Percentiles rank a stretch among this genome's conserved stretches.
Conservation (phyloP, 768 basidiomycete genomes). For the Holtermanniella nyarrowii region DNA sequence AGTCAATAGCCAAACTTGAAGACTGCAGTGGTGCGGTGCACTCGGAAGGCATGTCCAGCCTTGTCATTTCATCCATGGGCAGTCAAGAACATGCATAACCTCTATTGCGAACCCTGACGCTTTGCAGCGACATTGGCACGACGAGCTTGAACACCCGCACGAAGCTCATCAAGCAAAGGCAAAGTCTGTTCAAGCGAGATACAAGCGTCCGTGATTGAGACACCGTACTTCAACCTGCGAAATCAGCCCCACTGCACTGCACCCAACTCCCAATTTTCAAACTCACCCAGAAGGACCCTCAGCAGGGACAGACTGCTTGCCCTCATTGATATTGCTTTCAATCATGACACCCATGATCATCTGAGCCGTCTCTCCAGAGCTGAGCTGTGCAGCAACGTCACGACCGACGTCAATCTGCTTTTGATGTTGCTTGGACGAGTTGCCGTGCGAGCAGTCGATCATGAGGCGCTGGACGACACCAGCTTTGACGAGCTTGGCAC, state of each 20-base stretch:
- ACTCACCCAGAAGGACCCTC: constrained; percentile 47
- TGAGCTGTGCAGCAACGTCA: constrained; percentile 52
- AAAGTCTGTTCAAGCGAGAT: constrained; percentile 47
- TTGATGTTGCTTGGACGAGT: constrained; percentile 87
- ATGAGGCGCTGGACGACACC: constrained; percentile 71
- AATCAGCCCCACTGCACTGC: background rate
- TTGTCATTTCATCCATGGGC: too few relatives aligned
- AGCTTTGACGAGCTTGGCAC: constrained; percentile 66
- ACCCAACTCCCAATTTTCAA: background rate
- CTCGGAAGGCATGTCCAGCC: too few relatives aligned
- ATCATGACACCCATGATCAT: constrained; percentile 93
- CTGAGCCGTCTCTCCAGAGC: constrained; percentile 45
- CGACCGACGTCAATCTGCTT: constrained; percentile 62
- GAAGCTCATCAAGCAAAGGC: constrained; percentile 66
- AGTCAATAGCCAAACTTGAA: too few relatives aligned
- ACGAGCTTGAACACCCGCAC: constrained; percentile 77
- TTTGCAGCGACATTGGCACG: constrained; percentile 34
- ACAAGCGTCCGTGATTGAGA: constrained; percentile 40
- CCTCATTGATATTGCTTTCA: constrained; percentile 85
- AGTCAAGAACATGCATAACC: too few relatives aligned
- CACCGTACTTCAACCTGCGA: constrained; percentile 35
- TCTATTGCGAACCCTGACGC: constrained; percentile 16
- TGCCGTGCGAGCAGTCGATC: constrained; percentile 64
- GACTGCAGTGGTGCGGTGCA: too few relatives aligned
- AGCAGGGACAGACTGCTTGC: constrained; percentile 76